phyloP scores from a whole-genome alignment of 2,329 filamentous ascomycete species.

The Botrytis fragariae region DNA sequence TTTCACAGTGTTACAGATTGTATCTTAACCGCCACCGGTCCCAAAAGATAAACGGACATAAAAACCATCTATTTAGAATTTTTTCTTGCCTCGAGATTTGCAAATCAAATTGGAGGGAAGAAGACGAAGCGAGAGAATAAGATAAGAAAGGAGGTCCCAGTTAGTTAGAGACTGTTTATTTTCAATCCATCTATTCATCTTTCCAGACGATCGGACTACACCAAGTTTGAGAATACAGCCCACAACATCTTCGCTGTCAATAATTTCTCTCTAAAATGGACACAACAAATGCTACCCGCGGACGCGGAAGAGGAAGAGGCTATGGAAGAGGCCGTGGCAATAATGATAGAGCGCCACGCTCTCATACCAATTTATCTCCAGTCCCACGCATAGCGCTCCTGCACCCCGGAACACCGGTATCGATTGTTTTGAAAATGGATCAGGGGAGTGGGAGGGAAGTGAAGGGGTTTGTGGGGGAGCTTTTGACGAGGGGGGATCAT shows the following conservation, averaged over 20 bases:
- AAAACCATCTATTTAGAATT: background rate
- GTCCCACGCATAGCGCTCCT: constrained; percentile 35
- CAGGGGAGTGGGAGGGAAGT: constrained; percentile 36
- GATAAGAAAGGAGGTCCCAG: background rate
- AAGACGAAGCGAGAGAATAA: background rate
- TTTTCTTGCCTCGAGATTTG: background rate
- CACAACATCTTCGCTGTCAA: background rate
- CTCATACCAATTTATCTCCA: background rate
- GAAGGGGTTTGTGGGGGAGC: constrained; percentile 33
- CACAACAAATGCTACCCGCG: background rate
- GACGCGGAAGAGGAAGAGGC: background rate
- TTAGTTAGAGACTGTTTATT: background rate
- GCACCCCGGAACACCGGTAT: constrained; percentile 31
- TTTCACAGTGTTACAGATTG: background rate
- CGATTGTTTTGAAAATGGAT: constrained; percentile 37
- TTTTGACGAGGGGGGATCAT: constrained; percentile 36
- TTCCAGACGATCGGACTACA: background rate
- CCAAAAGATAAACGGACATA: background rate
- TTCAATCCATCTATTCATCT: background rate
- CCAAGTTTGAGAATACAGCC: background rate
- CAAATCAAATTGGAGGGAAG: background rate
- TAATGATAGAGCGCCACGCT: background rate
- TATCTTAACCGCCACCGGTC: background rate
- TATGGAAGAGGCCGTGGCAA: background rate
- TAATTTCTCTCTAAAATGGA: background rate